phyloP scores from a whole-genome alignment of 1,284 basidiomycete species.

The Tilletia setariae region DNA sequence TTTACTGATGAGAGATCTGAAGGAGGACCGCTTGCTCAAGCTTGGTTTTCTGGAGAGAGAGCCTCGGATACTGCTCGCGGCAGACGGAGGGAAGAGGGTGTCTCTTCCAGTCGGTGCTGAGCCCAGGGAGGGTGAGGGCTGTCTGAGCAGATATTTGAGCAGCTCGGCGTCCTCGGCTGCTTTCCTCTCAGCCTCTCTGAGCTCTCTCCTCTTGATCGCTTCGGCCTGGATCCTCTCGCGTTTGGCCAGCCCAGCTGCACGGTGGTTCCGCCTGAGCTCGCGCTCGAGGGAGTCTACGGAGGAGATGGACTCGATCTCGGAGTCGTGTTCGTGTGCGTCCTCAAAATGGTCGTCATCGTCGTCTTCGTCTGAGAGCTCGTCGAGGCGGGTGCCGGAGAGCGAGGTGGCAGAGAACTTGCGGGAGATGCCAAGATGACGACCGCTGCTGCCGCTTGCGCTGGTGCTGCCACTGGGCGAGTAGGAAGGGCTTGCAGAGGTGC shows the following conservation, averaged over 20 bases:
- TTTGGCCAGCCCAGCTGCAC: background rate
- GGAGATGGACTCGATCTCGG: constrained; percentile 8
- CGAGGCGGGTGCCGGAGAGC: background rate
- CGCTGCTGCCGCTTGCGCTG: background rate
- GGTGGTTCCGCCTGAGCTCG: background rate
- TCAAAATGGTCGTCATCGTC: constrained; percentile 1
- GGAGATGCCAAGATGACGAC: background rate
- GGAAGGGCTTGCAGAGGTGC: background rate
- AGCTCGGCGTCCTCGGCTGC: background rate
- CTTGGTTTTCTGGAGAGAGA: background rate
- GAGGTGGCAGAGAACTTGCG: background rate
- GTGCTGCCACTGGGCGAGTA: constrained; percentile 1
- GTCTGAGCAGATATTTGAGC: background rate
- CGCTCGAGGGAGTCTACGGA: constrained; percentile 19
- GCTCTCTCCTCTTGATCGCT: background rate
- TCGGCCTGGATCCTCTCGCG: background rate
- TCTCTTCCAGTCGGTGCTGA: background rate
- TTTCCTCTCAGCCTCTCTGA: background rate
- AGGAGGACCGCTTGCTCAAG: constrained; percentile 1
- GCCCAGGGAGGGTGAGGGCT: background rate
- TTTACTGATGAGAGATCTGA: background rate
- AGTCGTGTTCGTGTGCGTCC: background rate
- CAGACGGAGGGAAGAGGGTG: constrained; percentile 5
- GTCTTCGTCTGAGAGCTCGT: too few relatives aligned
- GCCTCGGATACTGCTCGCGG: background rate